Base-by-base conservation (phyloP, 2,329 filamentous ascomycete genomes). In the Coniochaeta sp. region DNA sequence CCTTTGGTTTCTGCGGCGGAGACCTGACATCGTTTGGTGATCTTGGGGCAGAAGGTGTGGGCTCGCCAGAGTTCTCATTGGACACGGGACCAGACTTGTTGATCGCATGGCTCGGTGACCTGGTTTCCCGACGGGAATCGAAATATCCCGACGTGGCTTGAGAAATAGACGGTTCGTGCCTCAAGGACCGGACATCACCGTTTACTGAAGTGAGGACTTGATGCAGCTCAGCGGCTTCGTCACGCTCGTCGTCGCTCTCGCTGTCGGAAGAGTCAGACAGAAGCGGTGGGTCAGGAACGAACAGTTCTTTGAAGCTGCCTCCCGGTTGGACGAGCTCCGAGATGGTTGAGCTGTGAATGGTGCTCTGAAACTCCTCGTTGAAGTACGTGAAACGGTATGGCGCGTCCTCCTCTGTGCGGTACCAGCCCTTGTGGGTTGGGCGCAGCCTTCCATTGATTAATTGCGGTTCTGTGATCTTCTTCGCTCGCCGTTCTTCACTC, bases 361-460 rank as follows among this genome's bases (percentile, higher is more conserved):
- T 99, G 72, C 90, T 96, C 68, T 91, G 89, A 60, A 98, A 91
- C 64, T 96, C 91, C 71, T 98, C 95, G 73, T 98, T 98, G 81
- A 99, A 99, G 73, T 99, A 99, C 0, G 95, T 98, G 72, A 97
- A 99, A 28, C 95, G 85, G 72, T 96, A 98, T 0, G 95, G 95
- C 0, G 89, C 86, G 65, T 97, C 93, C 62, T 96, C 93, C 64
- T 95, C 90, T 58, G 90, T 87, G 42, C 89, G 85, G 71, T 91
- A 93, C 93, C 93, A 99, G 16, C 84, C 84, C 66, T 83, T 84
- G 64, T 89, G 87, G 42, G 90, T 86, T 14, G 93, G 92, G 5
- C 95, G 87, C 52, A 99, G 77, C 59, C 95, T 85, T 0, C 95
- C 95, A 62, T 93, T 93, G 61, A 99, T 88, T 66, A 98, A 85